Percentiles rank a stretch among this genome's conserved stretches.
Conservation (phyloP, 768 basidiomycete genomes). For the Suillus clintonianus region DNA sequence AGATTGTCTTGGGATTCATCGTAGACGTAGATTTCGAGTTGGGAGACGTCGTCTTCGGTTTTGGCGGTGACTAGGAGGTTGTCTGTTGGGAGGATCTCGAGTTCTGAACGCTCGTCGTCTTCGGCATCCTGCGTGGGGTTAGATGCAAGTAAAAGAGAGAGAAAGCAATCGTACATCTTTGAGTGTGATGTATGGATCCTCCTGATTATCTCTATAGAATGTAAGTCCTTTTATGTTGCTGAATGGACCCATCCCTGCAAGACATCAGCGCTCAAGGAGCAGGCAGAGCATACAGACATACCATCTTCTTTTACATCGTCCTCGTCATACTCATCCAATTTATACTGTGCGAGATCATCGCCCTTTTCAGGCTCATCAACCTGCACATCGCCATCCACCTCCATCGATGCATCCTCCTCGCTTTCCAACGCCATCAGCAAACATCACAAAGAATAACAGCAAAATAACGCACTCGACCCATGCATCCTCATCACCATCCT, state of each 20-base stretch:
- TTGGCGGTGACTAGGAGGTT: slow-evolving; percentile 91
- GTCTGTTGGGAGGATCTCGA: slow-evolving; percentile 87
- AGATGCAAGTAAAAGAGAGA: not conserved
- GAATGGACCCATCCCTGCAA: slow-evolving; percentile 73
- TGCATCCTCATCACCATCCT: slow-evolving; percentile 50
- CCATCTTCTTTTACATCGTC: slow-evolving; percentile 58
- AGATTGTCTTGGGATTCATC: slow-evolving; percentile 90
- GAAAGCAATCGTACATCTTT: slow-evolving; percentile 67
- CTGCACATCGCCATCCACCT: slow-evolving; percentile 45
- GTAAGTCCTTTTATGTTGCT: slow-evolving; percentile 94
- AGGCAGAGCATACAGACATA: slow-evolving; percentile 5
- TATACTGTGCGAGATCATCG: slow-evolving; percentile 83
- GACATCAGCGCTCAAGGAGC: not conserved
- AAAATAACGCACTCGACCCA: slow-evolving; percentile 86
- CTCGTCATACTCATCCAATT: slow-evolving; percentile 85
- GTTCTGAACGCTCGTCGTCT: slow-evolving; percentile 85
- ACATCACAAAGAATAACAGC: slow-evolving; percentile 12
- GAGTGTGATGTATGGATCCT: slow-evolving; percentile 95
- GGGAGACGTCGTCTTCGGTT: slow-evolving; percentile 96
- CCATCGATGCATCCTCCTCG: slow-evolving; percentile 64
- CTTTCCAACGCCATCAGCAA: slow-evolving; percentile 26
- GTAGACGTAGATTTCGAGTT: slow-evolving; percentile 94
- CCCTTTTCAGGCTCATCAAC: slow-evolving; percentile 35
- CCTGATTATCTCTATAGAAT: slow-evolving; percentile 87
- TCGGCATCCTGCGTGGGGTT: slow-evolving; percentile 56